These are phyloP conservation scores for Candida vaughaniae DNA, from an alignment of 805 yeast species.

Conservation along the genomic window DNA sequence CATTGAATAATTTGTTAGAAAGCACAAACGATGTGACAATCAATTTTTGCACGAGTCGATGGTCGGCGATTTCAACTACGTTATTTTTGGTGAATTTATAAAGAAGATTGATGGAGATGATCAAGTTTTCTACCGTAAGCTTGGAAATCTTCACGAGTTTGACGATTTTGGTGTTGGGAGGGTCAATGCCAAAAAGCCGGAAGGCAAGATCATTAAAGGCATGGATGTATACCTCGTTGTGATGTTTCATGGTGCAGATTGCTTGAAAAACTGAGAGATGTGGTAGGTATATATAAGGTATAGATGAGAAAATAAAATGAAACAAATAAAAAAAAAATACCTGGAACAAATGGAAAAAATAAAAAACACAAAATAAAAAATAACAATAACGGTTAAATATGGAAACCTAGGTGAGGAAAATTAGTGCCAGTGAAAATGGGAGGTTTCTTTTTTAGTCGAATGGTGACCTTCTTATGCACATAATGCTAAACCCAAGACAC, in stretches of 20 bases:
- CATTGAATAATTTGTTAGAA: slow-evolving; percentile 46
- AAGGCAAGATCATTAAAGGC: slow-evolving; percentile 2
- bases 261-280: no score
- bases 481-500: no score
- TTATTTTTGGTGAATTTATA: slow-evolving; percentile 11
- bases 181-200: slow-evolving; percentile 1
- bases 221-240: slow-evolving; percentile 1
- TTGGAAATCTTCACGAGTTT: slow-evolving; percentile 12
- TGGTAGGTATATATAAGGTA: neutral
- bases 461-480: no score
- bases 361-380: slow-evolving; percentile 1
- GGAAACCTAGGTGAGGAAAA: no score
- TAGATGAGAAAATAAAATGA: neutral
- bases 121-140: slow-evolving; percentile 11
- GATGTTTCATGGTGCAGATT: neutral
- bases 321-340: neutral
- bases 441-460: no score
- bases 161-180: slow-evolving; percentile 3
- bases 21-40: slow-evolving; percentile 26
- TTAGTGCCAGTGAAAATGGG: no score
- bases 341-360: slow-evolving; percentile 1
- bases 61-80: slow-evolving; percentile 8
- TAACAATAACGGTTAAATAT: slow-evolving; percentile 1
- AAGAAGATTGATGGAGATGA: slow-evolving; percentile 10
- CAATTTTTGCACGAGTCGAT: slow-evolving; percentile 19